Evolutionary conservation across 208 protist species (phyloP).

Genomic region (Histomonas meleagridis): DNA sequence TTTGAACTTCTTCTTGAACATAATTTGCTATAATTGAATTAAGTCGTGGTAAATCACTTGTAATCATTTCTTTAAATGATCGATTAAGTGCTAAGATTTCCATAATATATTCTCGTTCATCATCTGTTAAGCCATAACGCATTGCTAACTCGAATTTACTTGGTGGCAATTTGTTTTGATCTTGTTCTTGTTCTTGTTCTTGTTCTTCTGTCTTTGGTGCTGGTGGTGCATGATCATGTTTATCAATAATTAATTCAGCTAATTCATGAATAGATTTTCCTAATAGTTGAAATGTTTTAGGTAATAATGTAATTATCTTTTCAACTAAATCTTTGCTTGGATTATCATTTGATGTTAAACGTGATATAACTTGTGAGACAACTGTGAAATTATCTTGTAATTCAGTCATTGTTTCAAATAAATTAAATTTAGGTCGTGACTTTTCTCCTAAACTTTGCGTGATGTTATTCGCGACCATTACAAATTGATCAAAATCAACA

Average conservation of each 20-base stretch:
- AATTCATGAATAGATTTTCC: background rate
- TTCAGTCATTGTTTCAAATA: background rate
- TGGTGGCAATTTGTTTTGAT: background rate
- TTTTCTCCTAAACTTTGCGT: background rate
- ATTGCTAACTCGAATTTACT: background rate
- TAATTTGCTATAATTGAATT: background rate
- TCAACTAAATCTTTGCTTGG: background rate
- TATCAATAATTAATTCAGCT: background rate
- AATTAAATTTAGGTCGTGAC: background rate
- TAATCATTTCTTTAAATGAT: background rate
- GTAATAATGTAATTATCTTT: background rate
- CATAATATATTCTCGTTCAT: background rate
- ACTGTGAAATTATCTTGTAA: background rate
- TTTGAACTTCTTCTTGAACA: background rate
- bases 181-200: too few species aligned
- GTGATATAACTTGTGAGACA: background rate
- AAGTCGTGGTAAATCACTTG: background rate
- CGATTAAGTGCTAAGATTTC: background rate
- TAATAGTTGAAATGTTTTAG: background rate
- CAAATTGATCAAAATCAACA: background rate
- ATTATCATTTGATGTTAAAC: background rate
- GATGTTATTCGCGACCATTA: background rate
- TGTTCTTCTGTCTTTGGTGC: too few species aligned
- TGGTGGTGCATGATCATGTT: background rate
- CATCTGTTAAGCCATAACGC: background rate